Evolutionary conservation across 2,329 filamentous ascomycete genomes (phyloP).

Genomic region (Daldinia sp.): DNA sequence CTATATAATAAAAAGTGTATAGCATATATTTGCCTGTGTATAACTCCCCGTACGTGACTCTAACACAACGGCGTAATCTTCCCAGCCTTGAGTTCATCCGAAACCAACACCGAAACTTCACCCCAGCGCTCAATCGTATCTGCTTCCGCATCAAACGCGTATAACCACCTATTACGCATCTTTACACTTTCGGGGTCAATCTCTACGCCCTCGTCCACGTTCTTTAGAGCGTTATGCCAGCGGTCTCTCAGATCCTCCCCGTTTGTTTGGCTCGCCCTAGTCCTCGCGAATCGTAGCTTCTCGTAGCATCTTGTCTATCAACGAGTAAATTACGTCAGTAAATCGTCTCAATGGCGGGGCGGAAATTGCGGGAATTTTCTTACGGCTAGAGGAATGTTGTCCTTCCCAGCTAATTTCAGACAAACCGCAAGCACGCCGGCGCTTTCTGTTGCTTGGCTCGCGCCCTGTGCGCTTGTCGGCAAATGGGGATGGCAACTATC

Average conservation of each 20-base stretch:
- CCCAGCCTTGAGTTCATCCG: slow-evolving; percentile 48
- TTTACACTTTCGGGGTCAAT: slow-evolving; percentile 56
- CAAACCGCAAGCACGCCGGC: slow-evolving; percentile 56
- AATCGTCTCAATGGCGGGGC: neutral
- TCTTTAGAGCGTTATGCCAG: slow-evolving; percentile 55
- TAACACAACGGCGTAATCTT: slow-evolving; percentile 51
- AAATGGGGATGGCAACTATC: slow-evolving; percentile 64
- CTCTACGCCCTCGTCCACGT: slow-evolving; percentile 52
- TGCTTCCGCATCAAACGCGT: slow-evolving; percentile 56
- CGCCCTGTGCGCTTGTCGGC: slow-evolving; percentile 61
- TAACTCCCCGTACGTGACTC: neutral
- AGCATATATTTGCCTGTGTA: neutral
- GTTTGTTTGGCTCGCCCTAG: slow-evolving; percentile 53
- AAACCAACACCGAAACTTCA: slow-evolving; percentile 50
- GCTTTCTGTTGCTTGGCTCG: slow-evolving; percentile 63
- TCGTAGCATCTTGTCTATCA: slow-evolving; percentile 53
- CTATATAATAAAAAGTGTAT: neutral
- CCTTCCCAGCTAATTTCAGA: slow-evolving; percentile 53
- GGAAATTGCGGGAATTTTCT: slow-evolving; percentile 20
- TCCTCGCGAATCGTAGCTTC: slow-evolving; percentile 53
- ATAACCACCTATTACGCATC: slow-evolving; percentile 57
- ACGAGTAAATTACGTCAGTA: neutral
- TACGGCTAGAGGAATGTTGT: slow-evolving; percentile 51
- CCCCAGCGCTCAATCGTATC: slow-evolving; percentile 54
- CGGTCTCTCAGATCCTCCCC: slow-evolving; percentile 54